phyloP scores from a whole-genome alignment of 805 yeast genomes.

The Komagataella kurtzmanii region DNA sequence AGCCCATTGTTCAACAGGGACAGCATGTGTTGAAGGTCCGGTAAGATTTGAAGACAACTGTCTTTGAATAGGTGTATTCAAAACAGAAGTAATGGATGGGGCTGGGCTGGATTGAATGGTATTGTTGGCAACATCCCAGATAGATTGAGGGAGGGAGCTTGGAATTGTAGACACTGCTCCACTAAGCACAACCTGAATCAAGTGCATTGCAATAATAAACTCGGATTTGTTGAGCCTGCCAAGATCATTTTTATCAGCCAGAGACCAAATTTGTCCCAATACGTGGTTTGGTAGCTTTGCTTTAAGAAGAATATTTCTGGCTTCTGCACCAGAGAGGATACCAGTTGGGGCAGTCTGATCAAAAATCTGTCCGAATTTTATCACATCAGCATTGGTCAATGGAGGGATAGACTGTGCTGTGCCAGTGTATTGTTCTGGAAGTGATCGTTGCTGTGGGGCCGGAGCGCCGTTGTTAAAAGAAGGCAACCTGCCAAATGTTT shows the following conservation, averaged over 20 bases:
- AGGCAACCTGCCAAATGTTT: slow-evolving; percentile 51
- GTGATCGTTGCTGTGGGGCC: slow-evolving; percentile 6
- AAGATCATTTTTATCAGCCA: slow-evolving; percentile 63
- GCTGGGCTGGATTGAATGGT: slow-evolving; percentile 6
- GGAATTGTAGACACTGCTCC: slow-evolving; percentile 47
- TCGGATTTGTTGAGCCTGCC: slow-evolving; percentile 67
- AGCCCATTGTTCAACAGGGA: slow-evolving; percentile 38
- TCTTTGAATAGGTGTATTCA: slow-evolving; percentile 1
- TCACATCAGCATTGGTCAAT: slow-evolving; percentile 41
- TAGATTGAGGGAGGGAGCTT: slow-evolving; percentile 16
- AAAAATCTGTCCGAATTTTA: slow-evolving; percentile 59
- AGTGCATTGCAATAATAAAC: slow-evolving; percentile 88
- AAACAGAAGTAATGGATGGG: not conserved
- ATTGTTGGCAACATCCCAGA: slow-evolving; percentile 17
- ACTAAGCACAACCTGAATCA: slow-evolving; percentile 70
- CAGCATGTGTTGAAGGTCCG: slow-evolving; percentile 8
- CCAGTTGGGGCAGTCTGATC: slow-evolving; percentile 50
- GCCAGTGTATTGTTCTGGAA: slow-evolving; percentile 6
- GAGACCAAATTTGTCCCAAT: slow-evolving; percentile 79
- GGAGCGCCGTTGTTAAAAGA: slow-evolving; percentile 24
- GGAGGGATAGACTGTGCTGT: slow-evolving; percentile 28
- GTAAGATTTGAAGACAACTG: slow-evolving; percentile 4
- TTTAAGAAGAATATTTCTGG: slow-evolving; percentile 77
- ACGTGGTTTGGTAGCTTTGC: slow-evolving; percentile 71
- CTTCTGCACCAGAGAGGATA: slow-evolving; percentile 56